Percentiles rank a stretch among this genome's conserved stretches.
phyloP scores from a whole-genome alignment of 176 grass and related monocot species.

The Oryza meridionalis region DNA sequence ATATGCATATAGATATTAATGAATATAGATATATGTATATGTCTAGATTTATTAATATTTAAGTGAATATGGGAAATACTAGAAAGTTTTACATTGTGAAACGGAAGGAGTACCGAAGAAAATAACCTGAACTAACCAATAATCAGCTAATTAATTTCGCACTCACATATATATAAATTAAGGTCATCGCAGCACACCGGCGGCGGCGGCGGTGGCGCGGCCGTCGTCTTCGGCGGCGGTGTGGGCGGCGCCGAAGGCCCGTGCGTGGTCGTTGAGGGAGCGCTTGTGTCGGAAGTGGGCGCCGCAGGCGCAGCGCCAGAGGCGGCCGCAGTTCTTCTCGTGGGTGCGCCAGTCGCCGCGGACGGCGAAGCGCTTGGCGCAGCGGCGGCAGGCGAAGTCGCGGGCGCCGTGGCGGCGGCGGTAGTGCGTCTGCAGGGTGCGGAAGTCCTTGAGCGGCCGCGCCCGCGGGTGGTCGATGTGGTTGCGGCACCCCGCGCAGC shows the following conservation, averaged over 20 bases:
- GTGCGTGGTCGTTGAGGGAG: slow-evolving; percentile 67
- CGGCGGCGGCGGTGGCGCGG: neutral
- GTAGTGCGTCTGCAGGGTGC: slow-evolving; percentile 73
- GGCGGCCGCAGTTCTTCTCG: slow-evolving; percentile 80
- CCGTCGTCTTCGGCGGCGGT: neutral
- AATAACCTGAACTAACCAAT: neutral
- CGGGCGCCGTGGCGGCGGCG: slow-evolving; percentile 63
- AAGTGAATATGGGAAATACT: no score
- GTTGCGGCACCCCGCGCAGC: slow-evolving; percentile 65
- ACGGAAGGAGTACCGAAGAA: no score
- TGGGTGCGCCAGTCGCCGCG: slow-evolving; percentile 79
- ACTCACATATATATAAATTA: neutral
- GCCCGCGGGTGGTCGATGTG: slow-evolving; percentile 71
- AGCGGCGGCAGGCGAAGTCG: slow-evolving; percentile 69
- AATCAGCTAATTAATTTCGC: neutral
- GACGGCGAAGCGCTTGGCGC: slow-evolving; percentile 68
- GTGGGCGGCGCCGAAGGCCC: slow-evolving; percentile 60
- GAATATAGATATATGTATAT: no score
- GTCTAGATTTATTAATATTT: no score
- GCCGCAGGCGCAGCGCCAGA: slow-evolving; percentile 67
- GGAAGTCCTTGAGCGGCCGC: slow-evolving; percentile 70
- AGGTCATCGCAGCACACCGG: neutral
- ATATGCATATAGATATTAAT: no score
- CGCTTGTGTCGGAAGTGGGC: slow-evolving; percentile 73
- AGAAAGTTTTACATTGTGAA: no score